These are phyloP conservation scores for Lichtheimia ornata DNA, from an alignment of 371 early-diverging fungal species.

Conservation along the genomic window DNA sequence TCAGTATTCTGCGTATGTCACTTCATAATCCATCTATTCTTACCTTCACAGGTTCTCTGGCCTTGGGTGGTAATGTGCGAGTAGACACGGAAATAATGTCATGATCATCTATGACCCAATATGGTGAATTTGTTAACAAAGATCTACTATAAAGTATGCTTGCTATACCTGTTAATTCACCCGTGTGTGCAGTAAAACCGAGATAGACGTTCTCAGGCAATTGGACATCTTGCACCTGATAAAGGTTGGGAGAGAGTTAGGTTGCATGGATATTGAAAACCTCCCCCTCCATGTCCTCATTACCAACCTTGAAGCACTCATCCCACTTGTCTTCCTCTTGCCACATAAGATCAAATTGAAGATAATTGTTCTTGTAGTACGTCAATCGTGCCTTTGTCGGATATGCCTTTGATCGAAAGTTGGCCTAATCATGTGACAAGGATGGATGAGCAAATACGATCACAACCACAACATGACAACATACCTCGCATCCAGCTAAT, in stretches of 20 bases:
- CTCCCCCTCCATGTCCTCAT: not conserved
- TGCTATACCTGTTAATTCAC: slow-evolving; percentile 74
- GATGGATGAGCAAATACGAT: no score
- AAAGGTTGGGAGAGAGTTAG: not conserved
- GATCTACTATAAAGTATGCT: no score
- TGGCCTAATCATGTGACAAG: slow-evolving; percentile 34
- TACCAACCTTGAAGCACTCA: slow-evolving; percentile 73
- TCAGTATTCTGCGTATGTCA: not conserved
- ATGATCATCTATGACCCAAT: slow-evolving; percentile 64
- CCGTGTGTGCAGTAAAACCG: slow-evolving; percentile 91
- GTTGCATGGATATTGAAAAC: not conserved
- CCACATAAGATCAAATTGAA: slow-evolving; percentile 68
- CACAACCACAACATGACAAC: no score
- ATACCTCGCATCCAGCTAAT: slow-evolving; percentile 72
- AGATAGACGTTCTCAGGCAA: slow-evolving; percentile 80
- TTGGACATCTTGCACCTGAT: slow-evolving; percentile 56
- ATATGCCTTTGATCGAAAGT: slow-evolving; percentile 71
- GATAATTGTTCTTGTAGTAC: slow-evolving; percentile 70
- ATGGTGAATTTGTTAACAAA: no score
- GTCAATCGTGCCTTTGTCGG: slow-evolving; percentile 78
- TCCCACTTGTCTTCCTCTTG: slow-evolving; percentile 72
- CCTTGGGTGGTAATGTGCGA: slow-evolving; percentile 37
- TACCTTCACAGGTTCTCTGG: slow-evolving; percentile 30
- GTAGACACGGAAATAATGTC: slow-evolving; percentile 75
- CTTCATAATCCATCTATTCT: not conserved